Conservation (phyloP, 805 yeast genomes). For the Zygosaccharomyces kombuchaensis region DNA sequence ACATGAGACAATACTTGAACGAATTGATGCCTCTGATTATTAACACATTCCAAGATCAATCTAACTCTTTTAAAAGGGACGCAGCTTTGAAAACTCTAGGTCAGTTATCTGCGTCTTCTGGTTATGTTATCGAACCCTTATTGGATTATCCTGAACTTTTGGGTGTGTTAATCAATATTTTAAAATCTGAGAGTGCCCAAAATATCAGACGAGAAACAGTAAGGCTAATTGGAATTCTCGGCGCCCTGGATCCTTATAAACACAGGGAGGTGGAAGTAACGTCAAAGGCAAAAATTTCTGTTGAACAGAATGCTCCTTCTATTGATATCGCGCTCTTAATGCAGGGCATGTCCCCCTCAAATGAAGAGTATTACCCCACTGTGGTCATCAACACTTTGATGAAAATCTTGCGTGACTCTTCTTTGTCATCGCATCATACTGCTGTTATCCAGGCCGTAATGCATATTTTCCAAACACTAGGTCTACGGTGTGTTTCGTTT, state of each 20-base stretch:
- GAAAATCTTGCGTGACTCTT: constrained; percentile 79
- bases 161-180: constrained; percentile 73
- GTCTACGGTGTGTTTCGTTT: constrained; percentile 85
- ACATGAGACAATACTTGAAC: constrained; percentile 64
- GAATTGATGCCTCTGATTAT: constrained; percentile 82
- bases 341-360: constrained; percentile 91
- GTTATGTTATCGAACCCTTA: constrained; percentile 91
- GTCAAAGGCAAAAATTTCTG: constrained; percentile 44
- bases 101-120: constrained; percentile 83
- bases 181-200: constrained; percentile 74
- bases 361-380: constrained; percentile 91
- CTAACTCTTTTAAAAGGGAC: constrained; percentile 80
- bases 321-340: constrained; percentile 84
- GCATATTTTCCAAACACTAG: constrained; percentile 84
- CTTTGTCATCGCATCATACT: constrained; percentile 81
- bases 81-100: constrained; percentile 87
- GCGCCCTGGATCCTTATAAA: constrained; percentile 95
- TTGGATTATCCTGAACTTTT: constrained; percentile 86
- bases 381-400: constrained; percentile 84
- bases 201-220: constrained; percentile 83
- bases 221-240: constrained; percentile 82
- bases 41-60: constrained; percentile 87
- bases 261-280: constrained; percentile 85
- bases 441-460: constrained; percentile 92
- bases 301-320: constrained; percentile 83